A percentile compares a stretch with the other conserved stretches of the same genome.
Evolutionary conservation across 805 yeast species (phyloP).

Genomic region (Candida krabiensis): DNA sequence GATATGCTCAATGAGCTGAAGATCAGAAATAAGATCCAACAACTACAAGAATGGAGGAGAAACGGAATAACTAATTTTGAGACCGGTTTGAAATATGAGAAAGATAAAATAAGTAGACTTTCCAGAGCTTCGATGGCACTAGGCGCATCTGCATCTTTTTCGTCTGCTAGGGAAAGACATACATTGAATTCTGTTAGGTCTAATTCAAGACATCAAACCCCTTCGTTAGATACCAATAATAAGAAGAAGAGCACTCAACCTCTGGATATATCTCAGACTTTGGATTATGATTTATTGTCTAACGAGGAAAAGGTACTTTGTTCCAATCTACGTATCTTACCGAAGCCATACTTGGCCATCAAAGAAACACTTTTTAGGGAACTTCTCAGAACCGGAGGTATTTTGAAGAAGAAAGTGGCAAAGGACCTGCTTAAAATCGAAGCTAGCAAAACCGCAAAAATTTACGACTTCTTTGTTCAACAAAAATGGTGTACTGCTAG

Average conservation of each 20-base stretch:
- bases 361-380: constrained; percentile 89
- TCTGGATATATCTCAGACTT: constrained; percentile 70
- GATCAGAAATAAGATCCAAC: constrained; percentile 78
- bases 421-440: constrained; percentile 83
- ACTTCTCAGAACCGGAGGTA: constrained; percentile 80
- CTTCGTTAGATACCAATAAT: constrained; percentile 16
- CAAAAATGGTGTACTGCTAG: constrained; percentile 76
- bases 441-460: constrained; percentile 78
- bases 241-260: constrained; percentile 48
- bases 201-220: constrained; percentile 31
- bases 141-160: constrained; percentile 37
- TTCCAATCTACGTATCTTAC: constrained; percentile 76
- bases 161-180: constrained; percentile 29
- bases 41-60: constrained; percentile 89
- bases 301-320: constrained; percentile 89
- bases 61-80: constrained; percentile 86
- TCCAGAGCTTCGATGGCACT: constrained; percentile 27
- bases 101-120: constrained; percentile 73
- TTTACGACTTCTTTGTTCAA: constrained; percentile 88
- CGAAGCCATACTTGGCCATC: constrained; percentile 92
- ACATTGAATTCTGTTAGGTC: constrained; percentile 31
- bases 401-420: constrained; percentile 79
- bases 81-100: constrained; percentile 81
- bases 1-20: constrained; percentile 78
- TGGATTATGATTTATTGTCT: constrained; percentile 79